phyloP scores from a whole-genome alignment of 805 yeast species.

The Blastobotrys americana region DNA sequence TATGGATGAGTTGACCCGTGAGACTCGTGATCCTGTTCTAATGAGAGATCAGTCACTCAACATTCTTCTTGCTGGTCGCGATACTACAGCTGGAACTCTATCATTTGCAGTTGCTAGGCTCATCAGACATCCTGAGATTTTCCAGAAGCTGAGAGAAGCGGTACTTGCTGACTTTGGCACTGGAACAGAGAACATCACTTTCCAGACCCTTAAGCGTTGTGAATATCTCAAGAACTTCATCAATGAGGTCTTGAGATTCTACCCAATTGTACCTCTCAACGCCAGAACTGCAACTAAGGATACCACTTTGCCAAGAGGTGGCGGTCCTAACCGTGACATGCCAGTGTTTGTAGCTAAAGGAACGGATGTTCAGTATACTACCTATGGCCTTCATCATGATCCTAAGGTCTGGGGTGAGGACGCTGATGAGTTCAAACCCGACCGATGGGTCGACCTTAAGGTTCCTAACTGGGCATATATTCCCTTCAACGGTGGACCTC shows the following conservation, averaged over 20 bases:
- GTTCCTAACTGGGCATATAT: constrained; percentile 40
- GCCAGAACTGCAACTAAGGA: constrained; percentile 36
- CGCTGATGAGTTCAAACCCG: constrained; percentile 36
- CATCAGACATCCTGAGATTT: constrained; percentile 36
- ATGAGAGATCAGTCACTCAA: constrained; percentile 43
- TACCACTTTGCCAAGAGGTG: constrained; percentile 42
- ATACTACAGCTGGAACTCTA: constrained; percentile 43
- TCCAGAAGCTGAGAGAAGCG: constrained; percentile 31
- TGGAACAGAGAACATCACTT: constrained; percentile 28
- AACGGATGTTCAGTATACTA: constrained; percentile 30
- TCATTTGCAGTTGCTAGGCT: constrained; percentile 38
- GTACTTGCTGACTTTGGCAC: constrained; percentile 18
- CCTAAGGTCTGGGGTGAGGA: constrained; percentile 36
- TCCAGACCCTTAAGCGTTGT: constrained; percentile 38
- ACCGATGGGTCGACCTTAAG: constrained; percentile 34
- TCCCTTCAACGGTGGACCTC: constrained; percentile 45
- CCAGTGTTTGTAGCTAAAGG: constrained; percentile 37
- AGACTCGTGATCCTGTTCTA: constrained; percentile 38
- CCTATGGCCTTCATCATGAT: constrained; percentile 37
- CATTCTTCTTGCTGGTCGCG: constrained; percentile 44
- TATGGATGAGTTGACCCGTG: constrained; percentile 41
- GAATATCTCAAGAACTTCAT: constrained; percentile 38
- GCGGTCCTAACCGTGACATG: constrained; percentile 32
- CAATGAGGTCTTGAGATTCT: constrained; percentile 39
- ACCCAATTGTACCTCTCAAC: constrained; percentile 42